Percentiles rank a stretch among this genome's conserved stretches.
These are phyloP conservation scores for Fonsecaea erecta DNA, from an alignment of 2,329 filamentous ascomycete genomes.

Conservation along the genomic window DNA sequence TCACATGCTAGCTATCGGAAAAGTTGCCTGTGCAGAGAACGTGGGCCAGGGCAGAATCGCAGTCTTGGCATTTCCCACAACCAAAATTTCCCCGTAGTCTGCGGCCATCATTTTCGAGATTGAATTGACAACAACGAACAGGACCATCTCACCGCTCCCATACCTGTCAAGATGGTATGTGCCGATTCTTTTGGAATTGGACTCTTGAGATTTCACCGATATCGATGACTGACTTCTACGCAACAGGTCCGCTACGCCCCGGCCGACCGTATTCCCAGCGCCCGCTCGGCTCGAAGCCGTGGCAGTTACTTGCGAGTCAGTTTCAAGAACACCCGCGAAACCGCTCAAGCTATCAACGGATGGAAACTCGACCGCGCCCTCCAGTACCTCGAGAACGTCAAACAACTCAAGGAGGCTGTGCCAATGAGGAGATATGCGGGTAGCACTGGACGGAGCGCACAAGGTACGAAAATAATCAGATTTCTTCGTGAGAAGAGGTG, in stretches of 20 bases:
- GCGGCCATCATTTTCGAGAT: slow-evolving; percentile 19
- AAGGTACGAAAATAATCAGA: slow-evolving; percentile 71
- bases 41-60: neutral
- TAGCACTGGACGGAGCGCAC: slow-evolving; percentile 91
- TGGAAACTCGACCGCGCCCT: slow-evolving; percentile 96
- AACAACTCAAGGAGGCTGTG: slow-evolving; percentile 95
- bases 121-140: slow-evolving; percentile 31
- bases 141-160: slow-evolving; percentile 29
- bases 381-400: slow-evolving; percentile 97
- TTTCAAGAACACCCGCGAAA: slow-evolving; percentile 99
- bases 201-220: neutral
- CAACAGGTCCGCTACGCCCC: slow-evolving; percentile 91
- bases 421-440: slow-evolving; percentile 98
- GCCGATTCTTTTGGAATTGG: neutral
- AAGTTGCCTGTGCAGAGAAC: neutral
- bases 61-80: slow-evolving; percentile 25
- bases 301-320: slow-evolving; percentile 98
- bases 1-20: neutral
- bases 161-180: slow-evolving; percentile 36
- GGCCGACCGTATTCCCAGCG: slow-evolving; percentile 75
- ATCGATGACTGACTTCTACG: slow-evolving; percentile 19
- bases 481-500: neutral
- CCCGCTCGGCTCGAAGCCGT: slow-evolving; percentile 96
- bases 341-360: slow-evolving; percentile 98
- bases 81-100: slow-evolving; percentile 22